These are phyloP conservation scores for Erodium chrysanthum DNA, from an alignment of 441 rosid genomes.

Conservation along the genomic window DNA sequence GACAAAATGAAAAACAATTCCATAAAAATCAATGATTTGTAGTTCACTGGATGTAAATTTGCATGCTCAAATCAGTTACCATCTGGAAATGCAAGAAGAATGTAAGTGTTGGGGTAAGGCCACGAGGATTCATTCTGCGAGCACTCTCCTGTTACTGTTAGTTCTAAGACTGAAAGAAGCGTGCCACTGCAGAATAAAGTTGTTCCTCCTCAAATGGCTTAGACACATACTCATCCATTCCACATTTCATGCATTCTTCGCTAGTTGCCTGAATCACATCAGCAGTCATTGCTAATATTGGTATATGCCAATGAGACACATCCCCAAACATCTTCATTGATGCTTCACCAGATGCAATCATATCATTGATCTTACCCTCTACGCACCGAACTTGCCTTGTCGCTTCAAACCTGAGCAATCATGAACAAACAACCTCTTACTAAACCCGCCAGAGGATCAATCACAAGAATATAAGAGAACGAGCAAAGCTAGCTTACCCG, in stretches of 20 bases:
- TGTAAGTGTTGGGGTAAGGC: background rate
- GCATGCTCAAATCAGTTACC: background rate
- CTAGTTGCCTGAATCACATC: constrained; percentile 78
- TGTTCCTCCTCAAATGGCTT: constrained; percentile 84
- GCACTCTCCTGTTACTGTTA: no score
- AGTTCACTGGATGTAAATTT: background rate
- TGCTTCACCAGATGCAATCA: constrained; percentile 29
- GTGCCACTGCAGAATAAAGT: constrained; percentile 71
- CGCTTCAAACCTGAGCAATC: constrained; percentile 65
- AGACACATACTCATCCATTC: constrained; percentile 80
- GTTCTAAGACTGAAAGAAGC: constrained; percentile 56
- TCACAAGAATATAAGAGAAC: no score
- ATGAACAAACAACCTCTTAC: background rate
- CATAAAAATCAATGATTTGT: background rate
- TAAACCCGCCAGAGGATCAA: no score
- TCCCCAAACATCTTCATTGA: constrained; percentile 19
- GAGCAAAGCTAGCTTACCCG: constrained; percentile 40
- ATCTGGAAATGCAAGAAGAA: background rate
- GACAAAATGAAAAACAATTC: constrained; percentile 12
- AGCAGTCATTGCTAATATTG: constrained; percentile 92
- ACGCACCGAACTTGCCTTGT: constrained; percentile 51
- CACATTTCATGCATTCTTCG: constrained; percentile 65
- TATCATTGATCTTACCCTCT: constrained; percentile 47
- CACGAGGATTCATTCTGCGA: no score
- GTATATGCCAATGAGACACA: constrained; percentile 49